Evolutionary conservation across 2,329 filamentous ascomycete species (phyloP).

Genomic region (Scleromitrula shiraiana): DNA sequence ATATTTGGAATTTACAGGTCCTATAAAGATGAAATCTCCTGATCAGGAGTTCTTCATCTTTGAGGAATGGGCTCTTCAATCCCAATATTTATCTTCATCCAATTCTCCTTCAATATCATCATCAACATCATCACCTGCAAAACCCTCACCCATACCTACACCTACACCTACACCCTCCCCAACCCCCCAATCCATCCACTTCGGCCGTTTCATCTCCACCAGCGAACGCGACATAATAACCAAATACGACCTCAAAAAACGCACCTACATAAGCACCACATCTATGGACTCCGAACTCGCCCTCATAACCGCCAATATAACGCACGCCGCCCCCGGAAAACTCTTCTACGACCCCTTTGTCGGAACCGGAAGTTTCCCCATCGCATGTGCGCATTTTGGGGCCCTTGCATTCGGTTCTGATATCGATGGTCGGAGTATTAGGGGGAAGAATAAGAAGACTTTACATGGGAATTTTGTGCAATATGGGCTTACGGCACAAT

Average conservation of each 20-base stretch:
- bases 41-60: conserved; percentile 72
- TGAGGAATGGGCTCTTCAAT: conserved; percentile 72
- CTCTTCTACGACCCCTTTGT: conserved; percentile 93
- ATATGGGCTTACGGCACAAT: conserved; percentile 58
- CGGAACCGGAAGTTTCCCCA: conserved; percentile 85
- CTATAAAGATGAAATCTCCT: conserved; percentile 66
- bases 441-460: conserved; percentile 53
- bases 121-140: too few species aligned
- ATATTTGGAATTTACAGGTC: conserved; percentile 71
- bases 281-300: conserved; percentile 96
- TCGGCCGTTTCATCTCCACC: conserved; percentile 63
- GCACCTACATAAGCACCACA: conserved; percentile 88
- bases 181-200: conserved; percentile 55
- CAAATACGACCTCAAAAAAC: conserved; percentile 85
- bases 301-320: conserved; percentile 85
- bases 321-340: conserved; percentile 72
- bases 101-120: too few species aligned
- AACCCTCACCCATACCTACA: too few species aligned
- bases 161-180: too few species aligned
- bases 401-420: conserved; percentile 79
- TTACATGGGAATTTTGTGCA: conserved; percentile 69
- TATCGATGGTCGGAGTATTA: conserved; percentile 84
- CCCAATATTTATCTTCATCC: too few species aligned
- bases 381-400: conserved; percentile 87
- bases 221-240: conserved; percentile 60